Percentiles rank a stretch among this genome's conserved stretches.
These are phyloP conservation scores for Tricharina praecox DNA, from an alignment of 495 filamentous ascomycete species.

Conservation along the genomic window DNA sequence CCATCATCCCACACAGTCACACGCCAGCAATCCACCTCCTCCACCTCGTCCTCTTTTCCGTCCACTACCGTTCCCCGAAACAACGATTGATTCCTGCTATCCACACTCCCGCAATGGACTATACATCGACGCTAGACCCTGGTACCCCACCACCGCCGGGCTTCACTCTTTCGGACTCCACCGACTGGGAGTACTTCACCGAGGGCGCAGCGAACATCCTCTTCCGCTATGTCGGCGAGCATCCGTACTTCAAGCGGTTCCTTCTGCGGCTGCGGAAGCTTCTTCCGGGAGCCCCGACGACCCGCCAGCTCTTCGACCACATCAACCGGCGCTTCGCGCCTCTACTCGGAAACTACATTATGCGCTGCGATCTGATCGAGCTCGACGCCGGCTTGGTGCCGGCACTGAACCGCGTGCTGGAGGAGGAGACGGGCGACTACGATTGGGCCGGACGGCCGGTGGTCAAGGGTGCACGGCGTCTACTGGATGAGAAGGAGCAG, in stretches of 20 bases:
- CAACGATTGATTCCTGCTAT: neutral
- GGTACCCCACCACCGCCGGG: slow-evolving; percentile 15
- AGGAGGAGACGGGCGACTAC: slow-evolving; percentile 8
- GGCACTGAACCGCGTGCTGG: slow-evolving; percentile 14
- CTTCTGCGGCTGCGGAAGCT: slow-evolving; percentile 25
- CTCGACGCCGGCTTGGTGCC: slow-evolving; percentile 15
- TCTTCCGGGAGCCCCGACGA: slow-evolving; percentile 22
- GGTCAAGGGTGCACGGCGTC: slow-evolving; percentile 13
- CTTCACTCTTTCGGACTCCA: slow-evolving; percentile 18
- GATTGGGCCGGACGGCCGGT: slow-evolving; percentile 22
- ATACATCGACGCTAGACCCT: neutral
- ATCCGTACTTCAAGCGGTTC: slow-evolving; percentile 25
- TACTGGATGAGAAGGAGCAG: slow-evolving; percentile 20
- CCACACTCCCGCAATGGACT: slow-evolving; percentile 1
- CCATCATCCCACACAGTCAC: too few species aligned
- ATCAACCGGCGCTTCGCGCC: slow-evolving; percentile 21
- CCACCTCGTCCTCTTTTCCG: neutral
- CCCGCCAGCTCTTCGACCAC: slow-evolving; percentile 17
- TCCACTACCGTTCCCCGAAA: neutral
- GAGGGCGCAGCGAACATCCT: slow-evolving; percentile 53
- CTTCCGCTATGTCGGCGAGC: slow-evolving; percentile 35
- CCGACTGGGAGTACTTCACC: slow-evolving; percentile 24
- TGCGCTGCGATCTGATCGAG: slow-evolving; percentile 20
- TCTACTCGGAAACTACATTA: slow-evolving; percentile 18
- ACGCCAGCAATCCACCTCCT: neutral